A percentile compares a stretch with the other conserved stretches of the same genome.
phyloP scores from a whole-genome alignment of 2,329 filamentous ascomycete species.

The Penicillium fuscoglaucum region DNA sequence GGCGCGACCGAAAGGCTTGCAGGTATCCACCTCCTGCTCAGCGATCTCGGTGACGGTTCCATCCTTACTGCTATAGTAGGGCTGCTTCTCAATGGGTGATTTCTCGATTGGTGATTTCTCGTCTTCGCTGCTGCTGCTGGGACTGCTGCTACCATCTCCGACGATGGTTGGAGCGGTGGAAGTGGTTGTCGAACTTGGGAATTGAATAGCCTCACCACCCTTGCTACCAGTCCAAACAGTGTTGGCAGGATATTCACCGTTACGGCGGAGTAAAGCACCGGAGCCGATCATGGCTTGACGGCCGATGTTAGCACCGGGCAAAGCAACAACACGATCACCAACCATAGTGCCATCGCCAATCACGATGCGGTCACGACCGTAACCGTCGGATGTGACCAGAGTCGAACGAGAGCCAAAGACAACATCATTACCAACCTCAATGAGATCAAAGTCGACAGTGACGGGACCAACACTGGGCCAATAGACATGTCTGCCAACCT shows the following conservation, averaged over 20 bases:
- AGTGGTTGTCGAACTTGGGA: conserved; percentile 29
- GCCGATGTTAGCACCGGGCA: conserved; percentile 54
- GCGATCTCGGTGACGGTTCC: background rate
- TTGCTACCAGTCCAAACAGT: conserved; percentile 57
- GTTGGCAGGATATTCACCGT: conserved; percentile 46
- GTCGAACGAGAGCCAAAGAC: conserved; percentile 59
- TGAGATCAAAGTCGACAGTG: conserved; percentile 56
- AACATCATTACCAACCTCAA: conserved; percentile 60
- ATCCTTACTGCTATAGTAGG: background rate
- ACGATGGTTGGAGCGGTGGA: conserved; percentile 17
- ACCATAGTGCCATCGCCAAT: conserved; percentile 57
- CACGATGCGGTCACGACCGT: conserved; percentile 50
- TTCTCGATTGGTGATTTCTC: background rate
- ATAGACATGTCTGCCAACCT: conserved; percentile 55
- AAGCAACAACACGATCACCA: conserved; percentile 55
- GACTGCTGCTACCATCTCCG: conserved; percentile 13
- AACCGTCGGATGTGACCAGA: conserved; percentile 55
- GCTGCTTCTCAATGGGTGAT: conserved; percentile 9
- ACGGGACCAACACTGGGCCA: conserved; percentile 59
- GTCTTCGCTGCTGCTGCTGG: conserved; percentile 10
- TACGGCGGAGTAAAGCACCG: conserved; percentile 53
- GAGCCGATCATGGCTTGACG: conserved; percentile 55
- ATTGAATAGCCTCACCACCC: conserved; percentile 52
- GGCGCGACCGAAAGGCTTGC: conserved; percentile 56
- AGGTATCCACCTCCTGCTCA: conserved; percentile 28